Base-by-base conservation (phyloP, 169 alveolate genomes). In the Plasmodium chabaudi region DNA sequence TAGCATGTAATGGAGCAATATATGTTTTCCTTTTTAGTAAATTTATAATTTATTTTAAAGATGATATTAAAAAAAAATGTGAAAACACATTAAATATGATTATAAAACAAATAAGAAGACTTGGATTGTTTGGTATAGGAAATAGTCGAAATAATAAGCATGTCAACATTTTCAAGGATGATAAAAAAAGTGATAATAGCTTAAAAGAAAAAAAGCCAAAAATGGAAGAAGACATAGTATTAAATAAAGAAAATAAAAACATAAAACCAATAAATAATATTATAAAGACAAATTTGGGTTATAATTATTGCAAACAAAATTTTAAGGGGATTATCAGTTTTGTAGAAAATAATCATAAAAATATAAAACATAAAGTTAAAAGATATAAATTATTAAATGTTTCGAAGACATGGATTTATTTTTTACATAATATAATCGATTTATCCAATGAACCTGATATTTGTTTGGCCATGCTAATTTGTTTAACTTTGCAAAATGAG, bases 381-480 rank as follows among this genome's bases (percentile, higher is more conserved):
- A 79, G 89, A 69, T 25, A 79, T 59, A 65, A 79, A 64, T 79
- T 79, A 60, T 59, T 79, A 55, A 65, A 47, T 9, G 65, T 79
- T 17, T 79, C 89, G 4, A 67, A 67, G 34, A 34, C 7, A 9
- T 79, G 89, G 89, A 55, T 79, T 10, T 7, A 12, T 39, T 79
- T 53, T 64, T 57, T 79, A 39, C 47, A 51, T 34, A 67, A 79
- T 65, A 46, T 79, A 10, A 21, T 79, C 10, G 71, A 56, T 79
- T 34, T 79, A 55, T 65, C 89, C 15, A 70, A 65, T 34, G 89
- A 65, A 42, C 89, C 89, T 9, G 82, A 79, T 27, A 67, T 42
- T 46, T 79, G 84, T 57, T 13, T 79, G 19, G 49, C 75, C 15
- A 55, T 65, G 73, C 21, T 79, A 21, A 79, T 79, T 17, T 49